Evolutionary conservation across 2,329 filamentous ascomycete species (phyloP).

Genomic region (Leptodontidium sp.): DNA sequence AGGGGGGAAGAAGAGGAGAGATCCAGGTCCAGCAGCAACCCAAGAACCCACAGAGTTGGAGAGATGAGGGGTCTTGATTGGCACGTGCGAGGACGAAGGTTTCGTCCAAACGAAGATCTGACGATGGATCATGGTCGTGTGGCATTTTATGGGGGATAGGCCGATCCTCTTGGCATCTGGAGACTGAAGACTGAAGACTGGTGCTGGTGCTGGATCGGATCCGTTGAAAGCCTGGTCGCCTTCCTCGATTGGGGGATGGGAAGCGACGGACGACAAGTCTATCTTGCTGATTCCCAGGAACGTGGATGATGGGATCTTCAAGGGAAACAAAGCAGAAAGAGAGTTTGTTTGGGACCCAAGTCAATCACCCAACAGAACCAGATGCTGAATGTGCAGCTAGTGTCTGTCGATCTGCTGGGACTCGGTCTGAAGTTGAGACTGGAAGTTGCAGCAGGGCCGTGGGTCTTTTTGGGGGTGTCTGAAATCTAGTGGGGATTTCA

Average conservation of each 20-base stretch:
- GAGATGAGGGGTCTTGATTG: conserved; percentile 9
- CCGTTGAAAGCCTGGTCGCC: conserved; percentile 1
- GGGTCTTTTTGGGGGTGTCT: neutral
- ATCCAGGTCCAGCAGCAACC: conserved; percentile 2
- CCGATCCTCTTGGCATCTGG: conserved; percentile 15
- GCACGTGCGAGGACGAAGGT: conserved; percentile 14
- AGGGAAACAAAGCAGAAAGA: neutral
- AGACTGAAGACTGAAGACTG: too few species aligned
- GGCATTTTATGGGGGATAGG: conserved; percentile 16
- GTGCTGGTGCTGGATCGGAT: conserved; percentile 4
- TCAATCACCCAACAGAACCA: neutral
- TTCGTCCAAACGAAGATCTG: conserved; percentile 17
- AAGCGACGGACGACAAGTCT: conserved; percentile 9
- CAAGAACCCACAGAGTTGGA: neutral
- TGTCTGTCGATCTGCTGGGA: neutral
- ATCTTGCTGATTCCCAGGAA: conserved; percentile 8
- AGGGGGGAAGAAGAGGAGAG: neutral
- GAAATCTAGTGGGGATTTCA: neutral
- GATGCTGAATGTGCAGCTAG: conserved; percentile 1
- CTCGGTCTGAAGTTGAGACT: conserved; percentile 8
- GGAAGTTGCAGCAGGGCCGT: neutral
- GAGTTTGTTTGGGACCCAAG: conserved; percentile 5
- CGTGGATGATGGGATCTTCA: conserved; percentile 15
- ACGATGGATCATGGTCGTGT: conserved; percentile 18
- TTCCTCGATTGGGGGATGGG: conserved; percentile 18